Evolutionary conservation across 2,329 filamentous ascomycete species (phyloP).

Genomic region (Aureobasidium vineae): DNA sequence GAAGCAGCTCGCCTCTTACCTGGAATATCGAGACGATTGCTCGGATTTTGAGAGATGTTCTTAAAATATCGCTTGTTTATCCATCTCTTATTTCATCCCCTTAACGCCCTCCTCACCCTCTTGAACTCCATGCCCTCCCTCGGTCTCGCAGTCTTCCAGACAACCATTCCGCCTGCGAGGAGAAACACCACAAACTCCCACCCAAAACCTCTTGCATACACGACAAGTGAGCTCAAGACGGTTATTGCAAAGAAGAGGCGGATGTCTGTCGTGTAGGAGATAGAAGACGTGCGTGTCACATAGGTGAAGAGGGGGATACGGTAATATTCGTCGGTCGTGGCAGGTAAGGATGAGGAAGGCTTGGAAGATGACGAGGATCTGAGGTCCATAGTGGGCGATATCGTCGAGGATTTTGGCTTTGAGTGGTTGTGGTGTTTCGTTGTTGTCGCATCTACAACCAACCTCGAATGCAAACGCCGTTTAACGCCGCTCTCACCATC

Average conservation of each 20-base stretch:
- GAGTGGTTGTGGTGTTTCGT: neutral
- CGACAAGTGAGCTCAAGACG: neutral
- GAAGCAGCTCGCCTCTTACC: neutral
- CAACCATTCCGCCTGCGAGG: neutral
- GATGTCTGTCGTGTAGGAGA: conserved; percentile 6
- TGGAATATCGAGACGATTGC: neutral
- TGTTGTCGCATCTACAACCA: neutral
- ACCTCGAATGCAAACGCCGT: neutral
- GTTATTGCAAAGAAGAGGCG: neutral
- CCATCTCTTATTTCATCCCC: neutral
- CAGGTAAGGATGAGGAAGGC: neutral
- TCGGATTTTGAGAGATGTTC: neutral
- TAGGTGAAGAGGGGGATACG: conserved; percentile 7
- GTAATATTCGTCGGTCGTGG: neutral
- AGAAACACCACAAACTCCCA: neutral
- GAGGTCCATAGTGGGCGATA: neutral
- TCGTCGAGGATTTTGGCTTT: neutral
- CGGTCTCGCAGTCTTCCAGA: neutral
- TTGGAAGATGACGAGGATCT: neutral
- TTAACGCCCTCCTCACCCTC: conserved; percentile 7
- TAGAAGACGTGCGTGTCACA: conserved; percentile 6
- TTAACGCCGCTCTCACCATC: neutral
- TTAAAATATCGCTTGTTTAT: too few species aligned
- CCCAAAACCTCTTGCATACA: neutral
- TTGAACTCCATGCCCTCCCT: conserved; percentile 5